Conservation (phyloP, 805 yeast genomes). For the Ogataea populi-albae region DNA sequence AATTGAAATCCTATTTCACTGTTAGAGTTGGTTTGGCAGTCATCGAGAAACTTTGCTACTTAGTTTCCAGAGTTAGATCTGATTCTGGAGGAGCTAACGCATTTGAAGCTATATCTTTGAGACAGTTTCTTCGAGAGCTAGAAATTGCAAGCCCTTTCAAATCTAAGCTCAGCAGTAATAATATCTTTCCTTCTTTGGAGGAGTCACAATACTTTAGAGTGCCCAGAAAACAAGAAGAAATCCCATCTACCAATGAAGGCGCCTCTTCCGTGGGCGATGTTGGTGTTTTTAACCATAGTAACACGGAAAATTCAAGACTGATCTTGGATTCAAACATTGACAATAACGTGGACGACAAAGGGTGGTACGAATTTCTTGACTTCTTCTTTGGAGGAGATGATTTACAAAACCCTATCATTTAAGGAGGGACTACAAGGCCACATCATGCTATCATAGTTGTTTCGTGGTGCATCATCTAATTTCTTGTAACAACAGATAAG, state of each 20-base stretch:
- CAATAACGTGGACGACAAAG: conserved; percentile 24
- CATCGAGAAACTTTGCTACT: conserved; percentile 22
- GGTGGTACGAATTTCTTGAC: conserved; percentile 28
- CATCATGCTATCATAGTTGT: no score
- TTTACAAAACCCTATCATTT: neutral
- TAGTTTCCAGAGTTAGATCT: conserved; percentile 20
- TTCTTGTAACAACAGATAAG: no score
- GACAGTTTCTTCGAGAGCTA: conserved; percentile 18
- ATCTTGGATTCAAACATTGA: conserved; percentile 4
- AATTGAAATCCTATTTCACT: conserved; percentile 21
- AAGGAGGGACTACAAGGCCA: no score
- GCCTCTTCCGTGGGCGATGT: neutral
- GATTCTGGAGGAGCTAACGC: conserved; percentile 9
- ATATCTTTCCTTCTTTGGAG: conserved; percentile 8
- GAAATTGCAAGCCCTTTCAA: conserved; percentile 17
- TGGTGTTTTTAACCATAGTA: neutral
- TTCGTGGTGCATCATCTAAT: no score
- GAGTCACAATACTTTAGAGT: conserved; percentile 21
- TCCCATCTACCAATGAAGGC: neutral
- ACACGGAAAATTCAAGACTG: neutral
- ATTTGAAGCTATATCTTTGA: conserved; percentile 20
- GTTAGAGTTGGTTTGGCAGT: conserved; percentile 27
- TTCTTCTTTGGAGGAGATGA: conserved; percentile 21
- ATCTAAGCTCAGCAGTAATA: conserved; percentile 1
- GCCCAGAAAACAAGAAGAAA: neutral